Evolutionary conservation across 2,329 filamentous ascomycete species (phyloP).

Genomic region (Clarireedia sp.): DNA sequence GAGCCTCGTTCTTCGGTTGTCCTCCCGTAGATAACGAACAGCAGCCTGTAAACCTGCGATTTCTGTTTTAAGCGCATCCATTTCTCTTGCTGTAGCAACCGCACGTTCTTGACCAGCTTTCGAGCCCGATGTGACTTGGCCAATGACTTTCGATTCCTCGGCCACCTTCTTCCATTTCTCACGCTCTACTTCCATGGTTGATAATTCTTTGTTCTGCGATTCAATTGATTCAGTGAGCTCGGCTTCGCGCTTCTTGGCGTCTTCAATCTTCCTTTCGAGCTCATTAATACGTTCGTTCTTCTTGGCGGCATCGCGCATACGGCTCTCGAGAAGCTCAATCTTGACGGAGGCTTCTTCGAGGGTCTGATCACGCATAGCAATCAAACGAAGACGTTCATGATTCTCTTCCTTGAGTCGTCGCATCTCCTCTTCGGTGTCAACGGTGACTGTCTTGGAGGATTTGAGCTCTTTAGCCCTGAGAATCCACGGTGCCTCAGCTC

Average conservation of each 20-base stretch:
- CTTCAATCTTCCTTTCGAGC: conserved; percentile 52
- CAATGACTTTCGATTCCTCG: conserved; percentile 51
- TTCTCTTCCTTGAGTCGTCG: conserved; percentile 72
- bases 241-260: conserved; percentile 41
- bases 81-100: conserved; percentile 62
- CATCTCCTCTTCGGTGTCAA: conserved; percentile 81
- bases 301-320: conserved; percentile 75
- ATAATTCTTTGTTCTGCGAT: conserved; percentile 59
- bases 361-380: conserved; percentile 69
- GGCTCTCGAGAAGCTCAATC: conserved; percentile 83
- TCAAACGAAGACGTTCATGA: conserved; percentile 63
- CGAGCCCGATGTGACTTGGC: conserved; percentile 37
- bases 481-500: conserved; percentile 70
- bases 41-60: conserved; percentile 57
- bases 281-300: conserved; percentile 64
- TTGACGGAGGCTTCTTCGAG: conserved; percentile 84
- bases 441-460: conserved; percentile 69
- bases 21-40: conserved; percentile 59
- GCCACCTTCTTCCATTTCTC: conserved; percentile 67
- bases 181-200: conserved; percentile 54
- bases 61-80: conserved; percentile 63
- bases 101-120: conserved; percentile 58
- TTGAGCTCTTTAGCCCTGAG: conserved; percentile 74
- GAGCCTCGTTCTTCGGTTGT: conserved; percentile 54
- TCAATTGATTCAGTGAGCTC: conserved; percentile 56